Base-by-base conservation (phyloP, 2,329 filamentous ascomycete genomes). In the Aspergillus sojae region DNA sequence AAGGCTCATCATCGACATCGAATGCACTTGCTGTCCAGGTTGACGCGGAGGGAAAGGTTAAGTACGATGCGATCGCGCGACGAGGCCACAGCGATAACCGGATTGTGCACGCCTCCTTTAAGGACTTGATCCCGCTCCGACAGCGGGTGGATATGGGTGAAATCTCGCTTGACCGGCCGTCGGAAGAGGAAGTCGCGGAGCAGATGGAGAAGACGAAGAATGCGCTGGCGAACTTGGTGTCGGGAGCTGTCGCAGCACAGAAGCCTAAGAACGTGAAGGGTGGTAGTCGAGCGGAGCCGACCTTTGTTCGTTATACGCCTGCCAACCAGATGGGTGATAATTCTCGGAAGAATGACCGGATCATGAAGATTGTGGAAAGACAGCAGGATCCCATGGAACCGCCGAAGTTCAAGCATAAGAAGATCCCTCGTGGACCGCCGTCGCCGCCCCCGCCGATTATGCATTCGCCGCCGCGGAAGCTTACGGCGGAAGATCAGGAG, bases 371-470 rank as follows among this genome's bases (percentile, higher is more conserved):
- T 79, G 93, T 97, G 43, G 93, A 97, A 78, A 86, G 93, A 61
- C 94, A 98, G 77, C 86, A 90, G 70, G 95, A 99, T 79, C 95
- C 95, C 0, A 91, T 97, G 90, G 94, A 97, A 75, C 95, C 95
- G 1, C 94, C 95, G 2, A 98, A 97, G 74, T 97, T 98, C 82
- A 98, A 98, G 80, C 93, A 97, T 82, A 98, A 98, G 84, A 97
- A 97, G 81, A 96, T 99, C 62, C 94, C 94, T 11, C 88, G 93
- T 71, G 94, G 94, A 41, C 94, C 95, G 11, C 94, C 94, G 0
- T 95, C 91, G 57, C 95, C 95, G 3, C 95, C 95, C 1, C 92
- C 95, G 19, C 95, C 95, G 2, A 88, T 99, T 56, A 92, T 99
- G 88, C 94, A 96, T 77, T 97, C 93, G 3, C 95, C 95, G 16